A percentile compares a stretch with the other conserved stretches of the same genome.
These are phyloP conservation scores for Clonostachys sp. DNA, from an alignment of 2,329 filamentous ascomycete species.

Conservation along the genomic window DNA sequence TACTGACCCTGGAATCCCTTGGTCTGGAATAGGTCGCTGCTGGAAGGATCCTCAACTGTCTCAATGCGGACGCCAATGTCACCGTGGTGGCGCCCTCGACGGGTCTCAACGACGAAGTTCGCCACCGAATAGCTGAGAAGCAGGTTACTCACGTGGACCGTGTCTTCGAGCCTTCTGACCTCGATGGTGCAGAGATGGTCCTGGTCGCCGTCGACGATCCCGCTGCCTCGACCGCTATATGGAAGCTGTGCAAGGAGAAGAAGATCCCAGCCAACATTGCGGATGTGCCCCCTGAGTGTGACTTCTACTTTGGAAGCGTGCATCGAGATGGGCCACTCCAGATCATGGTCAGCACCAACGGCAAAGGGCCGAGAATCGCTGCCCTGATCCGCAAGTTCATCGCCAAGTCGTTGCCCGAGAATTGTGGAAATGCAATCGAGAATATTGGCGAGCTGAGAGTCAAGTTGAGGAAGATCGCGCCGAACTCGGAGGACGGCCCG, in stretches of 20 bases:
- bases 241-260: constrained; percentile 85
- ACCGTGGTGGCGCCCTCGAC: constrained; percentile 76
- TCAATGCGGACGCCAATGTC: constrained; percentile 90
- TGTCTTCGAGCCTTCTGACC: constrained; percentile 79
- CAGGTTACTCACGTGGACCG: constrained; percentile 80
- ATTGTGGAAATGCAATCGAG: constrained; percentile 81
- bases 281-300: constrained; percentile 93
- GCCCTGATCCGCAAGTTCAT: constrained; percentile 83
- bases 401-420: constrained; percentile 67
- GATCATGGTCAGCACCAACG: constrained; percentile 98
- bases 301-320: constrained; percentile 97
- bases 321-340: constrained; percentile 93
- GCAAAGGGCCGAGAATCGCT: constrained; percentile 87
- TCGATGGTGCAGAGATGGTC: constrained; percentile 81
- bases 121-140: constrained; percentile 68
- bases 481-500: constrained; percentile 66
- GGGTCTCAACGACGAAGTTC: constrained; percentile 85
- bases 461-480: constrained; percentile 74
- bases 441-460: constrained; percentile 76
- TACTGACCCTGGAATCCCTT: background rate
- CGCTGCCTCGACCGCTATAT: constrained; percentile 82
- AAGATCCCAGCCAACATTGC: constrained; percentile 91
- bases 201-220: constrained; percentile 92
- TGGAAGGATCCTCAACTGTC: constrained; percentile 86
- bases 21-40: constrained; percentile 71